A percentile compares a stretch with the other conserved stretches of the same genome.
Conservation (phyloP, 2,329 filamentous ascomycete species). For the Paecilomyces formosus region DNA sequence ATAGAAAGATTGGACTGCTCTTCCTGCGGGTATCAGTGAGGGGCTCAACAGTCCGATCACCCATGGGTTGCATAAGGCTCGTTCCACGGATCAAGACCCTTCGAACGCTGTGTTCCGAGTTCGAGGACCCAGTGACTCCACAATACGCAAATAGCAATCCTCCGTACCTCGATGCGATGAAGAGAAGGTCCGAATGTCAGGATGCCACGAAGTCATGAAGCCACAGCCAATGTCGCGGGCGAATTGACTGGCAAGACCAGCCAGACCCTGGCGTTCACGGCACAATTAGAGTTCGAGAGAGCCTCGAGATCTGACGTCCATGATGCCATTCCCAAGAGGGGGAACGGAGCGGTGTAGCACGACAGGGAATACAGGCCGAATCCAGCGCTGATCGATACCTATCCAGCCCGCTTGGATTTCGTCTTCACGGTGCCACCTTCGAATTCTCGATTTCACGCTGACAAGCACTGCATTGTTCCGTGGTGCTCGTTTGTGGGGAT, state of each 20-base stretch:
- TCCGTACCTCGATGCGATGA: not conserved
- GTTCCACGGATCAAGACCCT: not conserved
- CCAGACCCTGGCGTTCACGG: not conserved
- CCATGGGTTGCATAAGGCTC: not conserved
- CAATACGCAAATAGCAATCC: not conserved
- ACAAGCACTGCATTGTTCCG: not conserved
- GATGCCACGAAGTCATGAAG: not conserved
- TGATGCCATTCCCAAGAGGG: not conserved
- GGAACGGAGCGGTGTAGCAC: not conserved
- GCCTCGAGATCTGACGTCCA: not conserved
- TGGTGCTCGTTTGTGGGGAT: not conserved
- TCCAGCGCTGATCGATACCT: not conserved
- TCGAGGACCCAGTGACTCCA: not conserved
- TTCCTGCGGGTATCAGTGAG: not conserved
- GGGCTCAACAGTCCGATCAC: not conserved
- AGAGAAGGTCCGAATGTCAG: not conserved
- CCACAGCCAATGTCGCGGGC: not conserved
- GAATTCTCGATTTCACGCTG: not conserved
- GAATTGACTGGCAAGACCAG: not conserved
- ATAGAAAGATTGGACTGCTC: not conserved
- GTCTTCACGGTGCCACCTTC: not conserved
- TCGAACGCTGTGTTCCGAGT: not conserved
- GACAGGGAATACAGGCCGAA: not conserved
- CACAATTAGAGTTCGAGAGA: not conserved
- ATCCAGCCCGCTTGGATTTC: not conserved